Conservation (phyloP, 768 basidiomycete genomes). For the Tylopilus vinaceipallidus region DNA sequence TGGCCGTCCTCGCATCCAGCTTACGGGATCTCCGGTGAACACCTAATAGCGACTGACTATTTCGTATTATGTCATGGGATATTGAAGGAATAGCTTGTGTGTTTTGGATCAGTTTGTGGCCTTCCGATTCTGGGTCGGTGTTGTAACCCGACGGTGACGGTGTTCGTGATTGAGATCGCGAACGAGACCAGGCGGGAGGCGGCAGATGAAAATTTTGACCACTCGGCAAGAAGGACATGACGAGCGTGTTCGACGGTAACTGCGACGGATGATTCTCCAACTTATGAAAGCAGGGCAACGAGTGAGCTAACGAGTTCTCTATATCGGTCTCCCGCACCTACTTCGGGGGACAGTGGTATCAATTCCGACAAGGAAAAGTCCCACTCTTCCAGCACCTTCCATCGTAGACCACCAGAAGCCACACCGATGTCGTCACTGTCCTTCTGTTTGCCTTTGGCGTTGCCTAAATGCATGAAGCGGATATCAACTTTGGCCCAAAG, state of each 20-base stretch:
- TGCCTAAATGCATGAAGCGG: slow-evolving; percentile 7
- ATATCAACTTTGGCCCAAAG: slow-evolving; percentile 52
- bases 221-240: slow-evolving; percentile 63
- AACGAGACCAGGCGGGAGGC: slow-evolving; percentile 26
- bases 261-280: slow-evolving; percentile 38
- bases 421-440: slow-evolving; percentile 21
- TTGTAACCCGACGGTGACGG: slow-evolving; percentile 67
- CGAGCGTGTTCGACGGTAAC: slow-evolving; percentile 71
- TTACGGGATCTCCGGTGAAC: slow-evolving; percentile 25
- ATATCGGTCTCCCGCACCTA: slow-evolving; percentile 35
- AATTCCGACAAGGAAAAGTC: slow-evolving; percentile 58
- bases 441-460: slow-evolving; percentile 48
- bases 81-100: slow-evolving; percentile 14
- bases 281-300: slow-evolving; percentile 23
- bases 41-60: slow-evolving; percentile 12
- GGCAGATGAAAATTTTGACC: slow-evolving; percentile 62
- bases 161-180: slow-evolving; percentile 36
- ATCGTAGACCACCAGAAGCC: slow-evolving; percentile 35
- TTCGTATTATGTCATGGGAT: slow-evolving; percentile 20
- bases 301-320: slow-evolving; percentile 11
- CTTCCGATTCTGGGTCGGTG: slow-evolving; percentile 67
- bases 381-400: slow-evolving; percentile 72
- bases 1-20: slow-evolving; percentile 45
- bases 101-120: slow-evolving; percentile 40
- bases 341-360: slow-evolving; percentile 58